Conservation (phyloP, 1,284 basidiomycete species). For the Cutaneotrichosporon cavernicola region DNA sequence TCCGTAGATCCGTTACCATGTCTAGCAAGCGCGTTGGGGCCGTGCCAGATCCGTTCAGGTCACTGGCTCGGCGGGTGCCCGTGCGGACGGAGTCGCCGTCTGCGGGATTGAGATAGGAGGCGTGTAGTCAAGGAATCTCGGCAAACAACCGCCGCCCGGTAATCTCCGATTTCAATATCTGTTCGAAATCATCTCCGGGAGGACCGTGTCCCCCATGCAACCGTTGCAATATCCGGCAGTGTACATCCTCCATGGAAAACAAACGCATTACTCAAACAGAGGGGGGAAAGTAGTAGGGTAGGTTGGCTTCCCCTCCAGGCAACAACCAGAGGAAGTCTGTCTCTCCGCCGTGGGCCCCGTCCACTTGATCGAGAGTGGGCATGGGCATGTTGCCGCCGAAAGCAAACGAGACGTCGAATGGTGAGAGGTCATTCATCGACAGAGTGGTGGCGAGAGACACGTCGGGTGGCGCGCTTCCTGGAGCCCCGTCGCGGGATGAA, state of each 20-base stretch:
- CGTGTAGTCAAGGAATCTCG: background rate
- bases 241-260: background rate
- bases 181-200: too few relatives aligned
- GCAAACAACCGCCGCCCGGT: background rate
- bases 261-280: background rate
- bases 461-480: background rate
- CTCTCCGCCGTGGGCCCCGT: constrained; percentile 1
- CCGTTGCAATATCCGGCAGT: background rate
- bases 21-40: background rate
- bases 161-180: background rate
- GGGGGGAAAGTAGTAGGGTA: constrained; percentile 15
- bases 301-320: constrained; percentile 11
- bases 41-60: background rate
- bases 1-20: background rate
- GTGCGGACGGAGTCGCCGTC: background rate
- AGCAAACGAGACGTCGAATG: constrained; percentile 9
- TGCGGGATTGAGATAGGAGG: background rate
- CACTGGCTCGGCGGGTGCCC: background rate
- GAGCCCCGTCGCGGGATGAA: background rate
- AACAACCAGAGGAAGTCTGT: constrained; percentile 13
- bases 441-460: background rate
- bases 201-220: too few relatives aligned
- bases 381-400: constrained; percentile 12
- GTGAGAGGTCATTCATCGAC: constrained; percentile 11
- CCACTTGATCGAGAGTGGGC: constrained; percentile 6